phyloP scores from a whole-genome alignment of 306 rosid species.

The Cicer yamashitae region DNA sequence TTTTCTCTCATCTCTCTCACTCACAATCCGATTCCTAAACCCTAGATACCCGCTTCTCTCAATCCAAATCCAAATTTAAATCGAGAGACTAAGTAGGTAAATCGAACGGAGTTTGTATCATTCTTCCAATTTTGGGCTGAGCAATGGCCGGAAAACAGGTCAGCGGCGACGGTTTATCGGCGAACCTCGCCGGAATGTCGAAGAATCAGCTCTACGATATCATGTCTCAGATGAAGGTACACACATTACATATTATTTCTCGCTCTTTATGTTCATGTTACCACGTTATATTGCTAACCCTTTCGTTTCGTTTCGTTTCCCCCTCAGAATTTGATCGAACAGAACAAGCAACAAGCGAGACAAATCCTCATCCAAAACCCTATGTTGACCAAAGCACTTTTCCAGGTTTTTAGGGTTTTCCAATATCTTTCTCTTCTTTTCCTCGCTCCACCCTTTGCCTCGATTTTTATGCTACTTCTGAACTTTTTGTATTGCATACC shows the following conservation, averaged over 20 bases:
- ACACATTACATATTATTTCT: not conserved
- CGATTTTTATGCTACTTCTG: not conserved
- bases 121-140: not conserved
- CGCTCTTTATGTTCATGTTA: not conserved
- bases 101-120: not conserved
- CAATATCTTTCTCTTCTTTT: not conserved
- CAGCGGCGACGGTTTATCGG: conserved; percentile 70
- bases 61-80: too few species aligned
- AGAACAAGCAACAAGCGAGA: conserved; percentile 92
- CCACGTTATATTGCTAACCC: conserved; percentile 3
- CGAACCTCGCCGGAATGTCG: conserved; percentile 89
- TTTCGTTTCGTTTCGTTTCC: conserved; percentile 2
- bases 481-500: not conserved
- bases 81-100: too few species aligned
- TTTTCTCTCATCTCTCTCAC: too few species aligned
- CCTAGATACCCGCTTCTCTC: too few species aligned
- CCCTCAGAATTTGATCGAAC: conserved; percentile 74
- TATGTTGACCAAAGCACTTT: conserved; percentile 85
- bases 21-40: too few species aligned
- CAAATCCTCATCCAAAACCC: conserved; percentile 96
- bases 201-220: conserved; percentile 89
- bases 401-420: conserved; percentile 67
- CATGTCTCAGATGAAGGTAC: conserved; percentile 97
- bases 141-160: conserved; percentile 84
- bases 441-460: not conserved